A percentile compares a stretch with the other conserved stretches of the same genome.
Evolutionary conservation across 2,329 filamentous ascomycete species (phyloP).

Genomic region (Elsinoe ampelina): DNA sequence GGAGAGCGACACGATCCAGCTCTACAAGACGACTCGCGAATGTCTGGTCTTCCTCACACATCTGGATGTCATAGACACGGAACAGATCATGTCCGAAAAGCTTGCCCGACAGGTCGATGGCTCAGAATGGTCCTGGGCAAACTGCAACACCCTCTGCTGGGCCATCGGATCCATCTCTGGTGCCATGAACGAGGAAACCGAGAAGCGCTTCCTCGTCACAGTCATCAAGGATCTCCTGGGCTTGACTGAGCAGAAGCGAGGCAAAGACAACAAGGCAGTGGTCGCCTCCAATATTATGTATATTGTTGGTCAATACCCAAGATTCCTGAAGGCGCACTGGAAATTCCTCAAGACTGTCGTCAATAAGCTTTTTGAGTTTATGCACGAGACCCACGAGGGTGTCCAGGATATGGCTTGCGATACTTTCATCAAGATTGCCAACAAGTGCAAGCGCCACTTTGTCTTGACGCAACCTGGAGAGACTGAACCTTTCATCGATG

Average conservation of each 20-base stretch:
- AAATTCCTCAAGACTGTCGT: conserved; percentile 99
- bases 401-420: conserved; percentile 99
- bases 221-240: conserved; percentile 98
- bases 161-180: conserved; percentile 97
- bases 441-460: conserved; percentile 95
- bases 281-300: conserved; percentile 99
- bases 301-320: conserved; percentile 96
- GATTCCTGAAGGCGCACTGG: conserved; percentile 98
- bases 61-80: conserved; percentile 92
- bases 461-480: conserved; percentile 92
- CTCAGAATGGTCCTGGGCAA: conserved; percentile 96
- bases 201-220: conserved; percentile 95
- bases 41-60: conserved; percentile 96
- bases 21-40: conserved; percentile 98
- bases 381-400: conserved; percentile 99
- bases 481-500: conserved; percentile 92
- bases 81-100: conserved; percentile 99
- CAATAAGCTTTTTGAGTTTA: conserved; percentile 99
- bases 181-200: conserved; percentile 98
- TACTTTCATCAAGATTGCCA: conserved; percentile 99
- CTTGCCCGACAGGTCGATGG: conserved; percentile 90
- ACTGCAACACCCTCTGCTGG: conserved; percentile 99
- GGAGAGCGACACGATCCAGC: conserved; percentile 95
- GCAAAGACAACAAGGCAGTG: conserved; percentile 98
- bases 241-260: conserved; percentile 96